Evolutionary conservation across 139 green algal species (phyloP).

Genomic region (Astrephomene gubernaculifera): DNA sequence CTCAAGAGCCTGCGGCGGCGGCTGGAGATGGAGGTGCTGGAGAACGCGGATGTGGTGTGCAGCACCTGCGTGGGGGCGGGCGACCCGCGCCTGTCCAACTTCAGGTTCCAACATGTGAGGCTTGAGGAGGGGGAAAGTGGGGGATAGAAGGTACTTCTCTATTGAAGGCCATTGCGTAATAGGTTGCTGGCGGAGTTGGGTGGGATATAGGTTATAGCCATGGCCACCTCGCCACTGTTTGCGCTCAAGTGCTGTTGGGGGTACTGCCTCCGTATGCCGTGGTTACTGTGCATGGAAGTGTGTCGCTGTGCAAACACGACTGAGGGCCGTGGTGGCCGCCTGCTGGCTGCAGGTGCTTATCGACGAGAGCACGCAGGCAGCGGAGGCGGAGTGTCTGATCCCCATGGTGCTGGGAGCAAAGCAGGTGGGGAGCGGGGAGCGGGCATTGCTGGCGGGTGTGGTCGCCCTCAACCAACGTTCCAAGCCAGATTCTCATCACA

Average conservation of each 20-base stretch:
- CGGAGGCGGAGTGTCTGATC: conserved; percentile 95
- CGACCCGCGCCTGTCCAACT: conserved; percentile 86
- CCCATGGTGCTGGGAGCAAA: conserved; percentile 96
- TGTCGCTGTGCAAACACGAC: background rate
- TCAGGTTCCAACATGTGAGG: conserved; percentile 89
- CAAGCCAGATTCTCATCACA: too few species aligned
- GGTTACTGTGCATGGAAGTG: too few species aligned
- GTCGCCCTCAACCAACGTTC: too few species aligned
- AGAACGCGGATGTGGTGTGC: conserved; percentile 93
- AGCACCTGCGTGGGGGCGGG: conserved; percentile 93
- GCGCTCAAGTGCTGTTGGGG: too few species aligned
- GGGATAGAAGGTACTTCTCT: too few species aligned
- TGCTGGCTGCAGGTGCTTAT: conserved; percentile 80
- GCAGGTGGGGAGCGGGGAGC: conserved; percentile 62
- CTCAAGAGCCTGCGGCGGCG: conserved; percentile 71
- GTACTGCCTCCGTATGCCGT: too few species aligned
- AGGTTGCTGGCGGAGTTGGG: too few species aligned
- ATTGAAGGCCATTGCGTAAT: too few species aligned
- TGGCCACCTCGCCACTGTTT: too few species aligned
- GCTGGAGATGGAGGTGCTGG: conserved; percentile 90
- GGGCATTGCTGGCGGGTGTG: too few species aligned
- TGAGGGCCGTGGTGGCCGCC: background rate
- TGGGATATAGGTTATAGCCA: too few species aligned
- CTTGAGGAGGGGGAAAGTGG: too few species aligned
- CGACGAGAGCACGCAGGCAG: conserved; percentile 95